A percentile compares a stretch with the other conserved stretches of the same genome.
Conservation (phyloP, 371 early-diverging fungal genomes). For the Paraphysoderma sedebokerense region DNA sequence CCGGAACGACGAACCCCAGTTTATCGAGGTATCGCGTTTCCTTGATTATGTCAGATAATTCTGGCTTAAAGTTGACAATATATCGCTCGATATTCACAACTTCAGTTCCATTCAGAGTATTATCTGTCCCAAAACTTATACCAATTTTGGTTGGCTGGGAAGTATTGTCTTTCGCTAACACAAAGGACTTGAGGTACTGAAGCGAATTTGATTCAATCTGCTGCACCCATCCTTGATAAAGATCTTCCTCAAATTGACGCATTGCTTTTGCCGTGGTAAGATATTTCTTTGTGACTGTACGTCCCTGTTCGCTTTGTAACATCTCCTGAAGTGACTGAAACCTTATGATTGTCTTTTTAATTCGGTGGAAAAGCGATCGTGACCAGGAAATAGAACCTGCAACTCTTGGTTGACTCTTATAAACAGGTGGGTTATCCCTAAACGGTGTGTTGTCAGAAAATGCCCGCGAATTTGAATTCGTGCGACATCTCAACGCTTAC, state of each 20-base stretch:
- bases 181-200: constrained; percentile 26
- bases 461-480: constrained; percentile 6
- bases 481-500: no score
- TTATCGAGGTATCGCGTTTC: constrained; percentile 39
- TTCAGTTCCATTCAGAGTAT: no score
- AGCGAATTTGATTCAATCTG: constrained; percentile 28
- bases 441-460: background rate
- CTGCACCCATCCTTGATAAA: constrained; percentile 29
- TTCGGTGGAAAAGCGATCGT: constrained; percentile 27
- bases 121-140: no score
- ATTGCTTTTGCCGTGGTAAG: constrained; percentile 30
- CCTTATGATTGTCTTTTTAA: constrained; percentile 35
- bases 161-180: constrained; percentile 8
- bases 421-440: constrained; percentile 25
- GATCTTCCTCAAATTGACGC: constrained; percentile 33
- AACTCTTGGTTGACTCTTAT: constrained; percentile 31
- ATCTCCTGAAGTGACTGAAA: constrained; percentile 41
- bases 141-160: no score
- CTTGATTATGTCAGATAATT: constrained; percentile 31
- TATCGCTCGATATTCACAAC: constrained; percentile 8
- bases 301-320: constrained; percentile 30
- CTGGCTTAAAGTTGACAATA: constrained; percentile 28
- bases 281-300: constrained; percentile 31
- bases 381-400: constrained; percentile 38
- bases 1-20: constrained; percentile 28